Conservation (phyloP, 345 rosid species). For the Erodium maritimum region DNA sequence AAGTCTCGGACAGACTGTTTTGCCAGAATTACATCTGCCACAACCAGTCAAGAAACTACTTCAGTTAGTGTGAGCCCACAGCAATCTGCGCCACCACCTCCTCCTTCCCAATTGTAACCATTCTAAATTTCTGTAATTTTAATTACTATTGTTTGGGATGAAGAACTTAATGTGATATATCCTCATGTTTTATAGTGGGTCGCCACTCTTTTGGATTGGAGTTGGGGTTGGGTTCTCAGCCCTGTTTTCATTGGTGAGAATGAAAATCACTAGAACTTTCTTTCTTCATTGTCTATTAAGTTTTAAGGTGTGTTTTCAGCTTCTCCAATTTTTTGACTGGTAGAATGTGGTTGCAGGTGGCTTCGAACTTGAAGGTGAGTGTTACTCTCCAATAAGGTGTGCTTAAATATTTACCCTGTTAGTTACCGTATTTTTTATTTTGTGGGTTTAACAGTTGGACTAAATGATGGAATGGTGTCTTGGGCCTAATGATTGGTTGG, state of each 20-base stretch:
- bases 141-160: no score
- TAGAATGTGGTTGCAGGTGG: not conserved
- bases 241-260: slow-evolving; percentile 50
- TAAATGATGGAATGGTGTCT: no score
- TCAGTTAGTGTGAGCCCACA: slow-evolving; percentile 61
- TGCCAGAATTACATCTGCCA: slow-evolving; percentile 48
- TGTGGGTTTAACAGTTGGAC: not conserved
- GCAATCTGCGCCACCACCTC: slow-evolving; percentile 43
- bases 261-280: not conserved
- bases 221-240: slow-evolving; percentile 90
- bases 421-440: not conserved
- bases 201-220: slow-evolving; percentile 90
- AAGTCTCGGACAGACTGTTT: slow-evolving; percentile 32
- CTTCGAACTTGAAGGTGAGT: not conserved
- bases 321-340: no score
- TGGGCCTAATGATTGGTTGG: not conserved
- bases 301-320: no score
- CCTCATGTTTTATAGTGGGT: slow-evolving; percentile 44
- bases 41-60: slow-evolving; percentile 40
- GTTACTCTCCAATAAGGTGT: not conserved
- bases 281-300: no score
- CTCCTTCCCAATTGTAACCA: slow-evolving; percentile 47
- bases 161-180: not conserved
- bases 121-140: not conserved
- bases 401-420: not conserved